These are phyloP conservation scores for Knoxdaviesia capensis DNA, from an alignment of 2,329 filamentous ascomycete genomes.

Conservation along the genomic window DNA sequence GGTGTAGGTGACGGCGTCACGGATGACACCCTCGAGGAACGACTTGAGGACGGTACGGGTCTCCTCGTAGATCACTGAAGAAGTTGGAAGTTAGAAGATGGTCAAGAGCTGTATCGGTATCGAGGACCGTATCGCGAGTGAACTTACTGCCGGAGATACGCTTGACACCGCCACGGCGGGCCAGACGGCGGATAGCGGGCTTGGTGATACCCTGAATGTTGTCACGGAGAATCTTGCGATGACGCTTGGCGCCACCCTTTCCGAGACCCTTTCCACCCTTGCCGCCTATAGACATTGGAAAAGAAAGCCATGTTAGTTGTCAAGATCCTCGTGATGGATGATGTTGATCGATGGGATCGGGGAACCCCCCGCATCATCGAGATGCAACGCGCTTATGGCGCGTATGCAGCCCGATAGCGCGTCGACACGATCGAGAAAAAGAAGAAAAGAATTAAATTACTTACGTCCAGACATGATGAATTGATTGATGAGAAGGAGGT, in stretches of 20 bases:
- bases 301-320: not conserved
- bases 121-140: not conserved
- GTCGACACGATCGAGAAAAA: not conserved
- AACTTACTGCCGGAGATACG: constrained; percentile 86
- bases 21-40: constrained; percentile 59
- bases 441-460: not conserved
- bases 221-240: constrained; percentile 98
- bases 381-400: not conserved
- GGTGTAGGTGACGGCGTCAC: constrained; percentile 59
- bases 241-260: constrained; percentile 96
- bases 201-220: constrained; percentile 99
- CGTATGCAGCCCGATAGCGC: not conserved
- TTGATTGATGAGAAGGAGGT: not conserved
- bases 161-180: constrained; percentile 98
- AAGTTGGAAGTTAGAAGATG: constrained; percentile 2
- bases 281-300: constrained; percentile 36
- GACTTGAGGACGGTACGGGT: constrained; percentile 60
- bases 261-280: constrained; percentile 96
- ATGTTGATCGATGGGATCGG: not conserved
- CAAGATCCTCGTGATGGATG: not conserved
- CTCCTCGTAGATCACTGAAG: constrained; percentile 56
- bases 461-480: constrained; percentile 7
- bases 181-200: constrained; percentile 95
- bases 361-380: too few relatives aligned
- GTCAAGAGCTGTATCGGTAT: not conserved